phyloP scores from a whole-genome alignment of 2,329 filamentous ascomycete genomes.

The Malbranchea cinnamomea region DNA sequence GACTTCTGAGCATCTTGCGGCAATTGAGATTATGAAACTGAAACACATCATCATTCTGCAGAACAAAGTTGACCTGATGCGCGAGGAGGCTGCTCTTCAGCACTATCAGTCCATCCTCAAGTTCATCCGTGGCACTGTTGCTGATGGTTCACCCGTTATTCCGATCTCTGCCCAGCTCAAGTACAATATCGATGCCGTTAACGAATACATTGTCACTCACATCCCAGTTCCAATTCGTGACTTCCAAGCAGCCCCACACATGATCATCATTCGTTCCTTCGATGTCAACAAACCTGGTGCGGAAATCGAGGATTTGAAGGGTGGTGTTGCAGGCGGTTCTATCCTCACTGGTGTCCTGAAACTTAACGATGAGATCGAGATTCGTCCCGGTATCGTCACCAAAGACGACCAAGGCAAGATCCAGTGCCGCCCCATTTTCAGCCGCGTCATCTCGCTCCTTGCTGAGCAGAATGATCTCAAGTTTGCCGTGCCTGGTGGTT shows the following conservation, averaged over 20 bases:
- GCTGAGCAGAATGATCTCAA: conserved; percentile 97
- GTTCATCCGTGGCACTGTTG: conserved; percentile 95
- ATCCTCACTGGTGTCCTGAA: conserved; percentile 95
- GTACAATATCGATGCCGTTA: conserved; percentile 98
- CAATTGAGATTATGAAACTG: conserved; percentile 99
- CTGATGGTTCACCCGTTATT: conserved; percentile 87
- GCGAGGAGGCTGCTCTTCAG: conserved; percentile 80
- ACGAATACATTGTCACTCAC: conserved; percentile 87
- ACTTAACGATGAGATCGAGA: conserved; percentile 95
- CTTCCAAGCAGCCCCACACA: conserved; percentile 83
- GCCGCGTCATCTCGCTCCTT: conserved; percentile 84
- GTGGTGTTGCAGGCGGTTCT: conserved; percentile 92
- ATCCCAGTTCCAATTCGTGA: conserved; percentile 86
- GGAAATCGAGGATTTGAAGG: conserved; percentile 95
- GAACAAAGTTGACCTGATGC: conserved; percentile 99
- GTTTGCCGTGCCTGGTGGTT: conserved; percentile 90
- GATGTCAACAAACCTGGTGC: conserved; percentile 99
- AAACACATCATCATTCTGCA: conserved; percentile 99
- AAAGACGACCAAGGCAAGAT: conserved; percentile 88
- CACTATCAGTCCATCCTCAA: conserved; percentile 97
- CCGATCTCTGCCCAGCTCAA: conserved; percentile 96
- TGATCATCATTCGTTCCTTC: conserved; percentile 98
- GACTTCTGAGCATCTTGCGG: conserved; percentile 95
- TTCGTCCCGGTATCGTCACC: conserved; percentile 93
- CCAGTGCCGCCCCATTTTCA: conserved; percentile 95